Base-by-base conservation (phyloP, 2,329 filamentous ascomycete genomes). In the Monosporascus sp. region DNA sequence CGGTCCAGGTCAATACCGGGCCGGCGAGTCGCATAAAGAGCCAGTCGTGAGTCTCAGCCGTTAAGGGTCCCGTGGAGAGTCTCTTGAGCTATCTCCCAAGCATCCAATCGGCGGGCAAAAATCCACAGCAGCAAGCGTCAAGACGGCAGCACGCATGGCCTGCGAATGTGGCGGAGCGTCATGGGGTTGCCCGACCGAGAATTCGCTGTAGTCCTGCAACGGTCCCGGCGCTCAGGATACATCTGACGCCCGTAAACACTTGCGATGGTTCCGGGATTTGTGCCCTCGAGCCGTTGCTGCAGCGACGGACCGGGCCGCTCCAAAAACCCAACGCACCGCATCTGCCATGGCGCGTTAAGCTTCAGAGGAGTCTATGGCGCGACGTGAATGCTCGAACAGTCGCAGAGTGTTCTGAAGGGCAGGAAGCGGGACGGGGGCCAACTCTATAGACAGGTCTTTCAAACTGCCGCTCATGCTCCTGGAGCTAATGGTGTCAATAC, bases 221-320 rank as follows among this genome's bases (percentile, higher is more conserved):
- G 57, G 57, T 6, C 55, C 54, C 57, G 57, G 8, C 53, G 51
- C 39, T 57, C 25, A 11, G 57, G 54, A 22, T 56, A 55, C 2
- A 61, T 41, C 14, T 57, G 52, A 9, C 46, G 48, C 37, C 59
- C 57, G 15, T 61, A 61, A 6, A 22, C 35, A 3, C 53, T 52
- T 5, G 50, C 52, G 17, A 57, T 48, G 8, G 24, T 46, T 8
- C 45, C 46, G 3, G 52, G 43, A 15, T 24, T 45, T 27, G 46
- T 20, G 15, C 27, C 22, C 31, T 53, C 31, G 3, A 55, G 17
- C n/a, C 24, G 50, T 37, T 31, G 50, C 9, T 58, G 51, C 15
- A 58, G 18, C 3, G n/a, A 15, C 3, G 46, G 48, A 8, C 52
- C 56, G 3, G 37, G 17, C 6, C 38, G 43, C 6, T 50, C 48